These are phyloP conservation scores for Teratosphaeriaceae sp. DNA, from an alignment of 2,329 filamentous ascomycete species.

Conservation along the genomic window DNA sequence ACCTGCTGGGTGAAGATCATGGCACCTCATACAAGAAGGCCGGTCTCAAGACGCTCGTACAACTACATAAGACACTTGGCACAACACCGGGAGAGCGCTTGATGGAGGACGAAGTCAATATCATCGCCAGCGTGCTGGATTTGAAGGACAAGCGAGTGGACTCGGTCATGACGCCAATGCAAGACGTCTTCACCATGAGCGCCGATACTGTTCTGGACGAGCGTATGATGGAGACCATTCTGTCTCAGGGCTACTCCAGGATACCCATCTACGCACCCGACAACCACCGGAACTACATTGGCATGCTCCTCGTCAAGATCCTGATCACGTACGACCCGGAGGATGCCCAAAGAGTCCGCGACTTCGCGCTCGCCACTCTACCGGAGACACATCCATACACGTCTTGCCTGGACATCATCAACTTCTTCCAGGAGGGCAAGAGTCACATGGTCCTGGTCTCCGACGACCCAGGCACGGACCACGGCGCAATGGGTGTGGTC, in stretches of 20 bases:
- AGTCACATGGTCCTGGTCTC: conserved; percentile 98
- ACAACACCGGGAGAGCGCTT: conserved; percentile 75
- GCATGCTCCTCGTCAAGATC: conserved; percentile 98
- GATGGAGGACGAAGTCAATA: conserved; percentile 96
- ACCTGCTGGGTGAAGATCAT: conserved; percentile 86
- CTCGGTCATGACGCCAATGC: conserved; percentile 97
- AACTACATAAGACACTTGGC: conserved; percentile 85
- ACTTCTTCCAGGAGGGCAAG: conserved; percentile 99
- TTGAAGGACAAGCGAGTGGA: conserved; percentile 94
- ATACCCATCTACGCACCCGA: conserved; percentile 90
- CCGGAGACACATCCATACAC: conserved; percentile 94
- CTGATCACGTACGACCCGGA: conserved; percentile 98
- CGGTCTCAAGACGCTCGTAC: conserved; percentile 91
- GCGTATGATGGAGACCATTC: conserved; percentile 85
- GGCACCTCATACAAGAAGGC: conserved; percentile 98
- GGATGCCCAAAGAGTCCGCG: conserved; percentile 75
- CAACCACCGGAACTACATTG: conserved; percentile 81
- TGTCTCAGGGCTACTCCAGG: conserved; percentile 89
- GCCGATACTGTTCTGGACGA: conserved; percentile 90
- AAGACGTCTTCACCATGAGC: conserved; percentile 95
- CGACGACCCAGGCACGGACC: conserved; percentile 80
- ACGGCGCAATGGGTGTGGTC: conserved; percentile 85
- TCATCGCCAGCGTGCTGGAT: conserved; percentile 94
- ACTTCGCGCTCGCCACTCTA: conserved; percentile 87
- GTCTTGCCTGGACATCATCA: conserved; percentile 96